Evolutionary conservation across 179 eudicot genomes (phyloP).

Genomic region (Patellifolia procumbens): DNA sequence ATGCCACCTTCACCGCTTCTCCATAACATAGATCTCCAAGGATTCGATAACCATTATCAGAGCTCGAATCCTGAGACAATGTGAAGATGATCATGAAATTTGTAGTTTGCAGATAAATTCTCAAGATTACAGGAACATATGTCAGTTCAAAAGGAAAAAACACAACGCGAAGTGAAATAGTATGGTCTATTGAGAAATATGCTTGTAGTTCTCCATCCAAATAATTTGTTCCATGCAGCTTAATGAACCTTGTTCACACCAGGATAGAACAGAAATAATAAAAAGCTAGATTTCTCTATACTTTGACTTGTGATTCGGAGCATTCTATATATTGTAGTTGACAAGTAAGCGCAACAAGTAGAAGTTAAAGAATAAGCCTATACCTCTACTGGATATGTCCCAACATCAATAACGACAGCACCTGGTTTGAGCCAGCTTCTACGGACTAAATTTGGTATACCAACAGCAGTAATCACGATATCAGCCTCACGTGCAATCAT

Average conservation of each 20-base stretch:
- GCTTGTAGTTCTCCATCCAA: not conserved
- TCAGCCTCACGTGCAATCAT: slow-evolving; percentile 68
- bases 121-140: not conserved
- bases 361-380: not conserved
- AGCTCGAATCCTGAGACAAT: slow-evolving; percentile 48
- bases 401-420: slow-evolving; percentile 80
- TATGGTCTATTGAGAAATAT: not conserved
- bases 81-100: not conserved
- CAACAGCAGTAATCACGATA: slow-evolving; percentile 74
- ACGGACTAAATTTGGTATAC: slow-evolving; percentile 80
- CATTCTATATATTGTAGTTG: no score
- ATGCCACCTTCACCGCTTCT: slow-evolving; percentile 69
- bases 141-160: not conserved
- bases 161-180: not conserved
- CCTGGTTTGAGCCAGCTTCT: slow-evolving; percentile 85
- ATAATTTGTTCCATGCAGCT: not conserved
- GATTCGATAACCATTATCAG: slow-evolving; percentile 65
- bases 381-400: slow-evolving; percentile 80
- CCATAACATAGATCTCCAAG: slow-evolving; percentile 78
- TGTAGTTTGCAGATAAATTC: not conserved
- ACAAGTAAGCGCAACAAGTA: not conserved
- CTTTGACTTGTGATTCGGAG: not conserved
- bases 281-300: not conserved
- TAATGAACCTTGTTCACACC: not conserved
- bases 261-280: not conserved